A percentile compares a stretch with the other conserved stretches of the same genome.
Evolutionary conservation across 2,329 filamentous ascomycete genomes (phyloP).

Genomic region (Sphaerulina musiva): DNA sequence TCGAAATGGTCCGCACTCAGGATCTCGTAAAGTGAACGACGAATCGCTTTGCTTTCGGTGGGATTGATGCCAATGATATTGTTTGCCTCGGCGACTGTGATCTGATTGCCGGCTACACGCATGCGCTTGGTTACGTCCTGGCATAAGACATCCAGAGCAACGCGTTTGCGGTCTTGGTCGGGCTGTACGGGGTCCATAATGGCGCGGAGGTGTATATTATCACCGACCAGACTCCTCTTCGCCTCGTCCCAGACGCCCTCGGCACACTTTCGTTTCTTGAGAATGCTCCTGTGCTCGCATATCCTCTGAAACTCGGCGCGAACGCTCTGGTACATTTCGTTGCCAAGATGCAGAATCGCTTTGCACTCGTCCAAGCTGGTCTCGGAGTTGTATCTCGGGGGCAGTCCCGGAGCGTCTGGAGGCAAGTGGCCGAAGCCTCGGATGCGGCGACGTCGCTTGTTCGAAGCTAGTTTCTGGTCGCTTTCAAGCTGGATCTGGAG

Average conservation of each 20-base stretch:
- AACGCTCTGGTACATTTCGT: slow-evolving; percentile 56
- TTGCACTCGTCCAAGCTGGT: slow-evolving; percentile 76
- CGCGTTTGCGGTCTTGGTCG: slow-evolving; percentile 54
- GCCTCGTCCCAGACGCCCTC: slow-evolving; percentile 66
- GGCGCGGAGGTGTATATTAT: slow-evolving; percentile 57
- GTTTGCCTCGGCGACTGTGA: slow-evolving; percentile 70
- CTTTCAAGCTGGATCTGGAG: slow-evolving; percentile 41
- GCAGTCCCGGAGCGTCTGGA: slow-evolving; percentile 56
- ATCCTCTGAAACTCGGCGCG: slow-evolving; percentile 63
- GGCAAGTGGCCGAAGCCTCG: slow-evolving; percentile 62
- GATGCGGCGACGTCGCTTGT: slow-evolving; percentile 63
- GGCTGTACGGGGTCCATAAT: slow-evolving; percentile 53
- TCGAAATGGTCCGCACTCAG: slow-evolving; percentile 61
- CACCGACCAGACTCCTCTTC: slow-evolving; percentile 61
- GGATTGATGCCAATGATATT: slow-evolving; percentile 63
- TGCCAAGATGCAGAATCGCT: slow-evolving; percentile 59
- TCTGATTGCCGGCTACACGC: slow-evolving; percentile 56
- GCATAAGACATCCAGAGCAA: slow-evolving; percentile 72
- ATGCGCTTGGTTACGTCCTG: slow-evolving; percentile 76
- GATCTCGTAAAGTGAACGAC: slow-evolving; percentile 59
- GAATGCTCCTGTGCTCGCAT: slow-evolving; percentile 59
- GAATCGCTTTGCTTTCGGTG: slow-evolving; percentile 59
- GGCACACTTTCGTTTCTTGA: slow-evolving; percentile 70
- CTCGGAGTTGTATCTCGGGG: slow-evolving; percentile 72
- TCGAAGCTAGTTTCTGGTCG: slow-evolving; percentile 54